Percentiles rank a stretch among this genome's conserved stretches.
phyloP scores from a whole-genome alignment of 148 eudicot species.

The Amaranthus hypochondriacus region DNA sequence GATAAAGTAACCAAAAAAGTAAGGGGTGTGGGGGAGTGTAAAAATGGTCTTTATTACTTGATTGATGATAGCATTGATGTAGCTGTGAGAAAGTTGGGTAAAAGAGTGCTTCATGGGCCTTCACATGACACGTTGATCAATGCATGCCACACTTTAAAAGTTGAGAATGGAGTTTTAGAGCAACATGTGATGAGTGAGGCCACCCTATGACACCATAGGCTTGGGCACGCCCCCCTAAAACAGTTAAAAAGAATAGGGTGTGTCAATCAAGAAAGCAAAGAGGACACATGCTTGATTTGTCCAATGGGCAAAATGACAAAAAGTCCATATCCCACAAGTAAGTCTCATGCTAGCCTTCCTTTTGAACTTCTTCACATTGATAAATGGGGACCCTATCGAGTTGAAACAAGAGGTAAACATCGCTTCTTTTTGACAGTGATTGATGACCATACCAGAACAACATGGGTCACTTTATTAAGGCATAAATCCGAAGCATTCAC shows the following conservation, averaged over 20 bases:
- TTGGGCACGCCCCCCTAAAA: neutral
- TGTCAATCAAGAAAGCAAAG: neutral
- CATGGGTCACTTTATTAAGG: neutral
- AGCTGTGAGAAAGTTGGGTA: too few relatives aligned
- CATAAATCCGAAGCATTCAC: neutral
- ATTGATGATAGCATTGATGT: neutral
- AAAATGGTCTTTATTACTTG: neutral
- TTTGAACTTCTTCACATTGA: neutral
- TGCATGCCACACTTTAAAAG: neutral
- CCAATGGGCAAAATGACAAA: neutral
- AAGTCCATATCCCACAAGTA: neutral
- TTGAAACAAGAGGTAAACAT: neutral
- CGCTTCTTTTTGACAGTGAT: neutral
- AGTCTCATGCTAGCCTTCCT: neutral
- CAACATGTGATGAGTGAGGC: neutral
- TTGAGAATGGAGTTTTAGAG: neutral
- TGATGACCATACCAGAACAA: neutral
- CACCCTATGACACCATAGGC: neutral
- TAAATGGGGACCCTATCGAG: neutral
- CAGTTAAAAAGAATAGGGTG: neutral
- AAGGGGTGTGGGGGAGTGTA: neutral
- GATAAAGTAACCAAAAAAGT: neutral
- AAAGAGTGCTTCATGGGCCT: too few relatives aligned
- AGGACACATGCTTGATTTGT: neutral
- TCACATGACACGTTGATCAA: too few relatives aligned